These are phyloP conservation scores for Taphrina sp. DNA, from an alignment of 1,139 yeast genomes.

Conservation along the genomic window DNA sequence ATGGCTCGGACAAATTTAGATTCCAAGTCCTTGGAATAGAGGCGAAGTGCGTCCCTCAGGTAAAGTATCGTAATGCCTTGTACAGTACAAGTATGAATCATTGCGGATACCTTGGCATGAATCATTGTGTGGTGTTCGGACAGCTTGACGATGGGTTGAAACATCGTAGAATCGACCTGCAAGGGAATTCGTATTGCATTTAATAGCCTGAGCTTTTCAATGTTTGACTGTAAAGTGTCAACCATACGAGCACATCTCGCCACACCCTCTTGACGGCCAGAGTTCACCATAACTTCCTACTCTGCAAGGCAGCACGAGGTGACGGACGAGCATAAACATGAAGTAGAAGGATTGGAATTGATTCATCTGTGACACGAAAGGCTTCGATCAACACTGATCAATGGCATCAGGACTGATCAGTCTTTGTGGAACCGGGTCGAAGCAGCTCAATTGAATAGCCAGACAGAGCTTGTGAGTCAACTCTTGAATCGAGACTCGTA, in stretches of 20 bases:
- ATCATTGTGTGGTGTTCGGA: background rate
- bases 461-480: background rate
- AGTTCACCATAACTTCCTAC: no score
- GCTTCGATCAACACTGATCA: no score
- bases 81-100: background rate
- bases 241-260: background rate
- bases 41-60: background rate
- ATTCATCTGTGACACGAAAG: no score
- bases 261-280: background rate
- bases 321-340: no score
- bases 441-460: no score
- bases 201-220: constrained; percentile 13
- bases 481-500: background rate
- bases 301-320: no score
- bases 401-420: no score
- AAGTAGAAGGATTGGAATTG: no score
- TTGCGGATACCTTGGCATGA: background rate
- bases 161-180: background rate
- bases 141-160: background rate
- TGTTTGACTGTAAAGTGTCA: constrained; percentile 10
- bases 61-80: constrained; percentile 8
- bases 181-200: no score
- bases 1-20: no score
- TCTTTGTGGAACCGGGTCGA: no score
- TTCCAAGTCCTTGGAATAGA: no score